Conservation (phyloP, 129 eudicot genomes). For the Escallonia rubra region DNA sequence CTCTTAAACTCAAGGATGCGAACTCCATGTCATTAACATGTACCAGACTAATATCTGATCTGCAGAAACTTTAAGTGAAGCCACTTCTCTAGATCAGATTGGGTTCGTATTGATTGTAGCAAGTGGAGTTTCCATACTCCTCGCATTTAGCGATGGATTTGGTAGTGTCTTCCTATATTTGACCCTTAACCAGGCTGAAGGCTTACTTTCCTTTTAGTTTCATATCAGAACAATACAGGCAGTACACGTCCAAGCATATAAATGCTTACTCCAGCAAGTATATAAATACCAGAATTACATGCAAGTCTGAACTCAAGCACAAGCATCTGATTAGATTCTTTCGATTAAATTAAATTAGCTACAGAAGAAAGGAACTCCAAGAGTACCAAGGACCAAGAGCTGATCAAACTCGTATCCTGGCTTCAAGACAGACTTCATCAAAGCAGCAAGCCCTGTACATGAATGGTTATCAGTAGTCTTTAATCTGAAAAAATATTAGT, state of each 20-base stretch:
- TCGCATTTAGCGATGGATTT: no score
- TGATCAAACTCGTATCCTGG: conserved; percentile 79
- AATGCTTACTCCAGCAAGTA: neutral
- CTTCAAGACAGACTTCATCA: conserved; percentile 52
- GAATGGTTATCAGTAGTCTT: neutral
- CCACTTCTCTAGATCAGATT: no score
- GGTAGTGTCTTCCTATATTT: no score
- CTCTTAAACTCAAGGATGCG: no score
- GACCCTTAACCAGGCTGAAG: no score
- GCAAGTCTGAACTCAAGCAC: neutral
- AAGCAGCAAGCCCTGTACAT: conserved; percentile 64
- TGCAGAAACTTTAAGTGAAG: no score
- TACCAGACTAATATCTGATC: no score
- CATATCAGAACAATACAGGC: no score
- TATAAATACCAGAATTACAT: neutral
- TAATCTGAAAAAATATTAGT: neutral
- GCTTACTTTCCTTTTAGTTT: no score
- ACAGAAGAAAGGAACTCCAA: conserved; percentile 2
- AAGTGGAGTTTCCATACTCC: no score
- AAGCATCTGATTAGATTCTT: neutral
- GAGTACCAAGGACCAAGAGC: conserved; percentile 78
- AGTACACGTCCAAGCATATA: neutral
- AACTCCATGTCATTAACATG: no score
- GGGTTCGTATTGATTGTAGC: no score
- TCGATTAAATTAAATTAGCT: neutral